phyloP scores from a whole-genome alignment of 2,329 filamentous ascomycete species.

The Metarhizium robertsii region DNA sequence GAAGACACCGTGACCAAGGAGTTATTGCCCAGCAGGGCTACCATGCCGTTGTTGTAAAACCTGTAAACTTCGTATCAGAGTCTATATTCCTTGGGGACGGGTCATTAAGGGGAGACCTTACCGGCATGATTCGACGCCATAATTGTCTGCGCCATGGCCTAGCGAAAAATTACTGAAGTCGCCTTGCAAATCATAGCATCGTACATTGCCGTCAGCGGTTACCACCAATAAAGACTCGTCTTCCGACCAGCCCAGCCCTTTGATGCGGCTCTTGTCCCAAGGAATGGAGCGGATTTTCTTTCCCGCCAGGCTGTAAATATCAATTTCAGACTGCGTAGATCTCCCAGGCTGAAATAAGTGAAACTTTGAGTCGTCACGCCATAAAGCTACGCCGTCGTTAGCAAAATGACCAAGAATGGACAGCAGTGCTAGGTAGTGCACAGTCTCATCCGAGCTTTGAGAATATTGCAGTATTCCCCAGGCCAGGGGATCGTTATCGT shows the following conservation, averaged over 20 bases:
- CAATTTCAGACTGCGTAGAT: constrained; percentile 72
- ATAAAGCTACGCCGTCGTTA: constrained; percentile 52
- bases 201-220: constrained; percentile 79
- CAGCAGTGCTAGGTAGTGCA: neutral
- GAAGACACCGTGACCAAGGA: constrained; percentile 76
- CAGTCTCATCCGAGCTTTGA: neutral
- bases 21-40: constrained; percentile 84
- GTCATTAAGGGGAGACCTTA: constrained; percentile 13
- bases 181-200: constrained; percentile 85
- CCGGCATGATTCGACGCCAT: constrained; percentile 77
- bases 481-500: constrained; percentile 21
- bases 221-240: constrained; percentile 87
- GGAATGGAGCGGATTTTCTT: constrained; percentile 77
- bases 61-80: constrained; percentile 13
- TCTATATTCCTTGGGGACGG: neutral
- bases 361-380: constrained; percentile 80
- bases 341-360: constrained; percentile 66
- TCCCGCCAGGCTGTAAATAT: constrained; percentile 88
- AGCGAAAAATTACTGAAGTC: constrained; percentile 94
- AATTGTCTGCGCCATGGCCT: constrained; percentile 80
- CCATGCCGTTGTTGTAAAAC: constrained; percentile 89
- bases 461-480: neutral
- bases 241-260: constrained; percentile 90
- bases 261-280: constrained; percentile 86
- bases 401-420: neutral